A percentile compares a stretch with the other conserved stretches of the same genome.
Evolutionary conservation across 1,284 basidiomycete genomes (phyloP).

Genomic region (Malassezia cuniculi): DNA sequence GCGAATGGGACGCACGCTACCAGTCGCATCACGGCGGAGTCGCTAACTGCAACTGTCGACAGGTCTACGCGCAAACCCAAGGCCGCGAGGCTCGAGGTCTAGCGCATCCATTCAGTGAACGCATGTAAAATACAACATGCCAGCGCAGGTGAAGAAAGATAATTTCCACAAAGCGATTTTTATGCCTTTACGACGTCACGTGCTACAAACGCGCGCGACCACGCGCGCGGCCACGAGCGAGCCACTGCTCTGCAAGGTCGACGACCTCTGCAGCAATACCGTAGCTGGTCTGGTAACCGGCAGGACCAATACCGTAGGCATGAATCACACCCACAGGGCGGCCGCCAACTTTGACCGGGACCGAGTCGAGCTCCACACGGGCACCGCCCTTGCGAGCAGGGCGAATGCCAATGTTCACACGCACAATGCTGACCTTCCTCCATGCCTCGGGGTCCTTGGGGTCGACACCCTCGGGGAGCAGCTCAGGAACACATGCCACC

Average conservation of each 20-base stretch:
- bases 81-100: conserved; percentile 12
- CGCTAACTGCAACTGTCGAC: conserved; percentile 11
- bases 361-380: conserved; percentile 19
- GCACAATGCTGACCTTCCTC: conserved; percentile 19
- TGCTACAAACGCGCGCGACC: no score
- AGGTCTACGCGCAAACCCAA: conserved; percentile 13
- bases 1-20: neutral
- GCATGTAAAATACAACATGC: no score
- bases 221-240: no score
- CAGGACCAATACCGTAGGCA: conserved; percentile 33
- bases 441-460: conserved; percentile 15
- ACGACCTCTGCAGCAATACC: conserved; percentile 36
- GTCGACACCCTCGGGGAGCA: conserved; percentile 17
- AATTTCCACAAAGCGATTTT: no score
- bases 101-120: conserved; percentile 15
- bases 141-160: no score
- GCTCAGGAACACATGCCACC: conserved; percentile 19
- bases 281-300: conserved; percentile 35
- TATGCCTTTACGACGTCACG: no score
- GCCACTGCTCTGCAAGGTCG: conserved; percentile 18
- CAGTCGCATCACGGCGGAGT: conserved; percentile 3
- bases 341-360: neutral
- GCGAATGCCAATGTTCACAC: conserved; percentile 28
- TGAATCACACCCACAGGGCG: conserved; percentile 20
- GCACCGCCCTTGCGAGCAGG: conserved; percentile 26